Percentiles rank a stretch among this genome's conserved stretches.
These are phyloP conservation scores for Schizophyllum amplum DNA, from an alignment of 1,284 basidiomycete species.

Conservation along the genomic window DNA sequence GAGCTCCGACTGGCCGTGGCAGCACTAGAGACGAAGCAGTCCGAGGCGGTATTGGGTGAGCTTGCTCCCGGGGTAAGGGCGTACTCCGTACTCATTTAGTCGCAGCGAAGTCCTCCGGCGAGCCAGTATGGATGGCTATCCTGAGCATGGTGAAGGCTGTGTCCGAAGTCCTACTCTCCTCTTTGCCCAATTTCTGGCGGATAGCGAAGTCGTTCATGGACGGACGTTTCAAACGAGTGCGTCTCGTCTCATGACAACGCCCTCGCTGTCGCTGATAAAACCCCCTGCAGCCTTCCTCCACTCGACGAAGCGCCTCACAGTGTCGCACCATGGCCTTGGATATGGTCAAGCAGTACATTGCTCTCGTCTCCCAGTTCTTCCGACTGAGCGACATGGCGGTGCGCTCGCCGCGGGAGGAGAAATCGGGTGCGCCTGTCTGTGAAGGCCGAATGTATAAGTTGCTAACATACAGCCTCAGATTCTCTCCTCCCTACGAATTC, in stretches of 20 bases:
- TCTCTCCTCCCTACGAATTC: conserved; percentile 69
- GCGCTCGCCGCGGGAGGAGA: conserved; percentile 24
- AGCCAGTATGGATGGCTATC: conserved; percentile 79
- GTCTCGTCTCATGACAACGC: conserved; percentile 7
- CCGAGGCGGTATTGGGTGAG: conserved; percentile 59
- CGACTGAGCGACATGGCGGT: conserved; percentile 72
- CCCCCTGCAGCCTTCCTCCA: conserved; percentile 19
- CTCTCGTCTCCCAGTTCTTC: conserved; percentile 86
- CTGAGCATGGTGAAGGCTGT: conserved; percentile 64
- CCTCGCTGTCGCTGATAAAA: conserved; percentile 16
- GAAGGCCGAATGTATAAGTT: conserved; percentile 12
- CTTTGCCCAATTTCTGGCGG: conserved; percentile 90
- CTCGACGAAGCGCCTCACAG: conserved; percentile 72
- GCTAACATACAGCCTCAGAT: conserved; percentile 25
- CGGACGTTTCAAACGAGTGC: conserved; percentile 82
- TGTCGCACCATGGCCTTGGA: conserved; percentile 89
- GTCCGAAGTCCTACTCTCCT: conserved; percentile 60
- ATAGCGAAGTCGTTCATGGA: conserved; percentile 89
- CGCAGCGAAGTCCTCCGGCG: conserved; percentile 51
- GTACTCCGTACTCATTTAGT: conserved; percentile 1
- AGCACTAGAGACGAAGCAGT: conserved; percentile 55
- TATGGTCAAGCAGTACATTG: conserved; percentile 83
- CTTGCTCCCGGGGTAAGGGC: conserved; percentile 4
- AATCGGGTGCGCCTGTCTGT: background rate
- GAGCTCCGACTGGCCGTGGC: conserved; percentile 52